phyloP scores from a whole-genome alignment of 345 rosid species.

The Camelina laxa region DNA sequence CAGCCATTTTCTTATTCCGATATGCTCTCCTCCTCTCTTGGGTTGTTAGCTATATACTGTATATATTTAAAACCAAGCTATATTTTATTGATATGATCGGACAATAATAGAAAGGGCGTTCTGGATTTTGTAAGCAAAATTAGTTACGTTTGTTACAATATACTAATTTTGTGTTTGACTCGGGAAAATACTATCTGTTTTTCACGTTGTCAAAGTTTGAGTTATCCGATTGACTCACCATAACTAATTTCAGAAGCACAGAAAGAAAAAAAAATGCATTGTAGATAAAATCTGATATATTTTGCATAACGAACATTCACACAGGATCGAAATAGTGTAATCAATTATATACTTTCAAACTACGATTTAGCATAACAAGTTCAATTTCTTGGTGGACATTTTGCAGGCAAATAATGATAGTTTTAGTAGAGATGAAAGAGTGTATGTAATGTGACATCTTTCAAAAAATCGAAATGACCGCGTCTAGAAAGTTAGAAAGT shows the following conservation, averaged over 20 bases:
- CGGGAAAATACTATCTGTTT: not conserved
- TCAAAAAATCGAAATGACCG: not conserved
- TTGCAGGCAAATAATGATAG: not conserved
- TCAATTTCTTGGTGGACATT: not conserved
- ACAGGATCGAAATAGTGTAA: not conserved
- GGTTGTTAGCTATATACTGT: not conserved
- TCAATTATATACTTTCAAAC: too few relatives aligned
- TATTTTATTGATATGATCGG: not conserved
- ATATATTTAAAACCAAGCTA: not conserved
- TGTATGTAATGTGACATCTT: not conserved
- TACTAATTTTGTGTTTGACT: slow-evolving; percentile 20
- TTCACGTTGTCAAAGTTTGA: slow-evolving; percentile 3
- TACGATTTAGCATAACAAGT: not conserved
- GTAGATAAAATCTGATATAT: not conserved
- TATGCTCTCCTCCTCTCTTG: not conserved
- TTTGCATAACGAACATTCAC: not conserved
- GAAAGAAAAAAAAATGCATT: not conserved
- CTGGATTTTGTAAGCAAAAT: slow-evolving; percentile 1
- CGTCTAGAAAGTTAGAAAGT: not conserved
- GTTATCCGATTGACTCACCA: slow-evolving; percentile 17
- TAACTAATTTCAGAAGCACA: slow-evolving; percentile 21
- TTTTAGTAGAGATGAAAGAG: not conserved
- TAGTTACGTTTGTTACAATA: slow-evolving; percentile 11
- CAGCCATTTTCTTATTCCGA: slow-evolving; percentile 3
- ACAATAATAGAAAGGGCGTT: slow-evolving; percentile 25